Percentiles rank a stretch among this genome's conserved stretches.
phyloP scores from a whole-genome alignment of 2,329 filamentous ascomycete genomes.

The Hypoxylon rubiginosum region DNA sequence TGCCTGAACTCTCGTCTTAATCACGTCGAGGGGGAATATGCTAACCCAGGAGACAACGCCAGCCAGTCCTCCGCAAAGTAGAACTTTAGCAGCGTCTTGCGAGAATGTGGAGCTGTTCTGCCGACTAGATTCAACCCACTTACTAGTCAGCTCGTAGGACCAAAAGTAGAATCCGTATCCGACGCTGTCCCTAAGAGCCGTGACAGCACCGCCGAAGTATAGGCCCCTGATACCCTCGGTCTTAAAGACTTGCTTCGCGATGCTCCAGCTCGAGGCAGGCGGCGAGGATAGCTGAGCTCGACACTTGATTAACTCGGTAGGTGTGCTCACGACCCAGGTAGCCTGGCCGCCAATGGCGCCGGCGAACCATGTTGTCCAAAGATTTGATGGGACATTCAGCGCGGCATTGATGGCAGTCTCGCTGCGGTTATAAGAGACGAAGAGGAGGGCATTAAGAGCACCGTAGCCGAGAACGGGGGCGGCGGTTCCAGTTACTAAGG shows the following conservation, averaged over 20 bases:
- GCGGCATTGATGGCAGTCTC: constrained; percentile 69
- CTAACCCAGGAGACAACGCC: constrained; percentile 91
- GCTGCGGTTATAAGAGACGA: constrained; percentile 91
- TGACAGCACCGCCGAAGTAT: constrained; percentile 85
- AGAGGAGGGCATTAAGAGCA: constrained; percentile 89
- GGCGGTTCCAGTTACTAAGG: constrained; percentile 75
- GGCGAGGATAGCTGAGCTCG: constrained; percentile 76
- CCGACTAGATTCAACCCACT: constrained; percentile 59
- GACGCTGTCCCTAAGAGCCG: constrained; percentile 84
- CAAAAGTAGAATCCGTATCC: constrained; percentile 99
- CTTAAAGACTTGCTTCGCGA: constrained; percentile 72
- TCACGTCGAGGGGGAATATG: constrained; percentile 90
- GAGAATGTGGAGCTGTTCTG: constrained; percentile 43
- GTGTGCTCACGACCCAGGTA: constrained; percentile 87
- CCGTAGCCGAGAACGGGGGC: constrained; percentile 92
- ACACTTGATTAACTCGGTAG: constrained; percentile 93
- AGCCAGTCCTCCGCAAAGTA: constrained; percentile 88
- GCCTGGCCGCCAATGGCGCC: constrained; percentile 86
- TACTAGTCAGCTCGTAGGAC: constrained; percentile 85
- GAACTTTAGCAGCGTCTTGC: constrained; percentile 70
- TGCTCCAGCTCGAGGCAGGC: constrained; percentile 70
- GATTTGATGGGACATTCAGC: constrained; percentile 57
- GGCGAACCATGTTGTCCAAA: constrained; percentile 80
- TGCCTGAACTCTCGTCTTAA: constrained; percentile 93
- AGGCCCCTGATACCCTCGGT: constrained; percentile 75